Percentiles rank a stretch among this genome's conserved stretches.
Evolutionary conservation across 306 rosid species (phyloP).

Genomic region (Adenanthera pavonina): DNA sequence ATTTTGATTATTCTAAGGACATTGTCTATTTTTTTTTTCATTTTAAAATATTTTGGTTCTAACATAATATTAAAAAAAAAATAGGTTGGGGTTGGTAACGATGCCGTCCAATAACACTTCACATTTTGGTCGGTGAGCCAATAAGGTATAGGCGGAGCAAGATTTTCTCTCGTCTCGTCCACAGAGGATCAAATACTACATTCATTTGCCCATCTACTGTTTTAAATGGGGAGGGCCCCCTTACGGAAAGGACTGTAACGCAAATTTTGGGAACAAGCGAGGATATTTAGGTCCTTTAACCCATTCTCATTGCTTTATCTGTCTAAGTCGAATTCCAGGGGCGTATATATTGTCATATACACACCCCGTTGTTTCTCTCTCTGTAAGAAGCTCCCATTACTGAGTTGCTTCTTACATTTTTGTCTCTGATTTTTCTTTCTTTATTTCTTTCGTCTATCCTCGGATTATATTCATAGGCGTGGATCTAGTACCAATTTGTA

Average conservation of each 20-base stretch:
- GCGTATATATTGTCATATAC: neutral
- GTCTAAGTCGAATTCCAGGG: neutral
- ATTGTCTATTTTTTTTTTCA: no score
- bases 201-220: no score
- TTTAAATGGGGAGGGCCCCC: neutral
- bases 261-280: neutral
- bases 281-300: slow-evolving; percentile 23
- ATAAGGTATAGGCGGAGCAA: neutral
- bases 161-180: neutral
- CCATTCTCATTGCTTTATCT: slow-evolving; percentile 9
- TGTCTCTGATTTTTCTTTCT: slow-evolving; percentile 21
- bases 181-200: neutral
- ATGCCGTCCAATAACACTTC: neutral
- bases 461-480: neutral
- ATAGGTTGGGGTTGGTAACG: neutral
- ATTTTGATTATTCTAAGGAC: no score
- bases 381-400: slow-evolving; percentile 32
- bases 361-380: neutral
- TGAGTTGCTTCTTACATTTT: slow-evolving; percentile 29
- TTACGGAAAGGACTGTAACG: neutral
- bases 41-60: no score
- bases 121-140: slow-evolving; percentile 23
- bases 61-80: neutral
- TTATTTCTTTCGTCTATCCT: neutral
- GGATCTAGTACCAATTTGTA: slow-evolving; percentile 36